Evolutionary conservation across 225 moss, liverwort and hornwort genomes (phyloP).

Genomic region (Thuidium tamariscinum): DNA sequence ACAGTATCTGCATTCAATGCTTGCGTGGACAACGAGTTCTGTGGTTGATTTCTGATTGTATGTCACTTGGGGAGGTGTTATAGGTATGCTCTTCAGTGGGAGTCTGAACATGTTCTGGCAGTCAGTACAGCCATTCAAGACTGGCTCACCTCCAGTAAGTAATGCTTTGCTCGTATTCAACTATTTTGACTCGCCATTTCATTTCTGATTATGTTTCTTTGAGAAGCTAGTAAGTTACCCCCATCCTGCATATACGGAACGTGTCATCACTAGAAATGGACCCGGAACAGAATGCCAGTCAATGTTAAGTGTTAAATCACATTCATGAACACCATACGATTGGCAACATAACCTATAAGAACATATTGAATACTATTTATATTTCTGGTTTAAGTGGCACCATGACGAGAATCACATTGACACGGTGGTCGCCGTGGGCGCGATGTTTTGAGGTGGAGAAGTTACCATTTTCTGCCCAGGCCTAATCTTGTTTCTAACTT

Average conservation of each 20-base stretch:
- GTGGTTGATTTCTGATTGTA: not conserved
- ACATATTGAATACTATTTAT: not conserved
- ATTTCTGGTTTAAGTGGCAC: not conserved
- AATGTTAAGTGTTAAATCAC: not conserved
- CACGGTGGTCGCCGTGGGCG: not conserved
- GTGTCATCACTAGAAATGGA: not conserved
- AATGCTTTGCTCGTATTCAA: not conserved
- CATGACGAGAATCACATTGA: not conserved
- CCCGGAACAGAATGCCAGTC: not conserved
- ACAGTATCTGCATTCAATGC: not conserved
- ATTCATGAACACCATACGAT: not conserved
- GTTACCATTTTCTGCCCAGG: not conserved
- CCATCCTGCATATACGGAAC: not conserved
- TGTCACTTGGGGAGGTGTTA: not conserved
- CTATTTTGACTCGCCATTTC: not conserved
- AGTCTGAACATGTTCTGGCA: slow-evolving; percentile 68
- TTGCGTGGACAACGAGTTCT: not conserved
- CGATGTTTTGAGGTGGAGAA: not conserved
- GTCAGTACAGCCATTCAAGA: slow-evolving; percentile 92
- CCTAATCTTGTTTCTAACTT: not conserved
- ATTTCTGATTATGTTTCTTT: not conserved
- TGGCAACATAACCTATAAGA: not conserved
- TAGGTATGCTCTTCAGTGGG: slow-evolving; percentile 91
- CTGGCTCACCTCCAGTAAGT: slow-evolving; percentile 93
- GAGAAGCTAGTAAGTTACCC: not conserved